Percentiles rank a stretch among this genome's conserved stretches.
Conservation (phyloP, 1,139 yeast species). For the Suhomyces kunorum region DNA sequence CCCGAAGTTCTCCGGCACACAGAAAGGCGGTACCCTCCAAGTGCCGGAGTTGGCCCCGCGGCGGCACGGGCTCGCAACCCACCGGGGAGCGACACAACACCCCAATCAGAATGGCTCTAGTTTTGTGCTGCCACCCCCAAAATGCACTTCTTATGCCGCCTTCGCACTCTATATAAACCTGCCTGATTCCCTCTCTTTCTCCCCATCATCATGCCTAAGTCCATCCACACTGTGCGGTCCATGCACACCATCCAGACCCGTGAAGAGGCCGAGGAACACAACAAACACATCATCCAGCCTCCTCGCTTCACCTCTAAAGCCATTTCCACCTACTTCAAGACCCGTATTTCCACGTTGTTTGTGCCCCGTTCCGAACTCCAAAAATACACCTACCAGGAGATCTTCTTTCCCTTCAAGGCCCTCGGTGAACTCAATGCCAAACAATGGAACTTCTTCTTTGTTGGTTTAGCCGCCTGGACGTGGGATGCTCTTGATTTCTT, state of each 20-base stretch:
- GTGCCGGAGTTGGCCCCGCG: too few relatives aligned
- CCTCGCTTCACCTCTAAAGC: slow-evolving; percentile 20
- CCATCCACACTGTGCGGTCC: slow-evolving; percentile 9
- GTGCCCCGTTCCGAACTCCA: slow-evolving; percentile 33
- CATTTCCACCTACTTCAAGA: slow-evolving; percentile 27
- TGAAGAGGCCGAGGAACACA: slow-evolving; percentile 26
- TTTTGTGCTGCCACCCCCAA: too few relatives aligned
- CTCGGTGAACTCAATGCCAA: slow-evolving; percentile 29
- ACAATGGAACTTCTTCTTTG: slow-evolving; percentile 40
- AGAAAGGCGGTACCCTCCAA: too few relatives aligned
- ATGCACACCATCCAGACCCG: slow-evolving; percentile 11
- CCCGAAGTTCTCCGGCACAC: too few relatives aligned
- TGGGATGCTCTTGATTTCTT: slow-evolving; percentile 49
- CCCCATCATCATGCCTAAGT: slow-evolving; percentile 2
- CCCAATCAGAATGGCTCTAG: too few relatives aligned
- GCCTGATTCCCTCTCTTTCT: neutral
- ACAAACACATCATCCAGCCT: slow-evolving; percentile 32
- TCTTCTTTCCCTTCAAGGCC: slow-evolving; percentile 39
- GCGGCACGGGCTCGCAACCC: too few relatives aligned
- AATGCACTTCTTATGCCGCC: too few relatives aligned
- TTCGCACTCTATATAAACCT: too few relatives aligned
- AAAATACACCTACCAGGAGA: slow-evolving; percentile 30
- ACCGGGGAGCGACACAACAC: too few relatives aligned
- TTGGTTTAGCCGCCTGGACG: slow-evolving; percentile 38
- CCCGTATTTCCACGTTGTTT: slow-evolving; percentile 36